Evolutionary conservation across 2,329 filamentous ascomycete genomes (phyloP).

Genomic region (Cladophialophora bantiana): DNA sequence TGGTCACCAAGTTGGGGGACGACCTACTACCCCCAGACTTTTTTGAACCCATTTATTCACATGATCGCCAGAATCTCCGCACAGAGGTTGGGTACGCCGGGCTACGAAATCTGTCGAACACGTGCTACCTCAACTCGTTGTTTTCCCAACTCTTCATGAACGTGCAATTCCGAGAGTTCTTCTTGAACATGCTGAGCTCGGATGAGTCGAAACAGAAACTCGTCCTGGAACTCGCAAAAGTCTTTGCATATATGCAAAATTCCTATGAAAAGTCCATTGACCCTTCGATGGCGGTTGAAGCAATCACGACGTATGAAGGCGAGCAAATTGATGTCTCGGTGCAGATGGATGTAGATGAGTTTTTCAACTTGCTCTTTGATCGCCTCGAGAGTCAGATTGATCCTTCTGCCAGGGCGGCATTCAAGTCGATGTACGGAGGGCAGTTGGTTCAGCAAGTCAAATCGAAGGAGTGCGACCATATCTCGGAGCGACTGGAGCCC

Average conservation of each 20-base stretch:
- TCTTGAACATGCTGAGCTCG: constrained; percentile 66
- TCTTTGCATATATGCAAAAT: constrained; percentile 88
- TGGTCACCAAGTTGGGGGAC: constrained; percentile 35
- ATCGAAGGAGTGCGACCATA: constrained; percentile 90
- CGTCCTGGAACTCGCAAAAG: constrained; percentile 75
- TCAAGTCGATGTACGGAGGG: constrained; percentile 88
- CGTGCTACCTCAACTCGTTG: constrained; percentile 95
- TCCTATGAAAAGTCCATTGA: constrained; percentile 76
- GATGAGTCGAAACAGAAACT: constrained; percentile 69
- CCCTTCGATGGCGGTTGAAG: constrained; percentile 73
- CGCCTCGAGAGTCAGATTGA: constrained; percentile 85
- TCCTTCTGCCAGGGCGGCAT: constrained; percentile 70
- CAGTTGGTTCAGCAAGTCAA: constrained; percentile 93
- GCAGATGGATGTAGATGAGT: constrained; percentile 98
- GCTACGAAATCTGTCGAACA: constrained; percentile 90
- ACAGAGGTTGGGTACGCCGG: constrained; percentile 84
- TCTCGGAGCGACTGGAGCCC: constrained; percentile 86
- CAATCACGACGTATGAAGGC: constrained; percentile 83
- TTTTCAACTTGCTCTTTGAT: constrained; percentile 93
- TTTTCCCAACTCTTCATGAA: constrained; percentile 98
- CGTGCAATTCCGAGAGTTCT: constrained; percentile 81
- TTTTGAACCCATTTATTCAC: constrained; percentile 28
- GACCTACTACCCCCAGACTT: constrained; percentile 36
- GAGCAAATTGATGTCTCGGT: constrained; percentile 81
- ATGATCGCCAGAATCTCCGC: constrained; percentile 58